Percentiles rank a stretch among this genome's conserved stretches.
phyloP scores from a whole-genome alignment of 2,329 filamentous ascomycete species.

The Penicillium janthinellum region DNA sequence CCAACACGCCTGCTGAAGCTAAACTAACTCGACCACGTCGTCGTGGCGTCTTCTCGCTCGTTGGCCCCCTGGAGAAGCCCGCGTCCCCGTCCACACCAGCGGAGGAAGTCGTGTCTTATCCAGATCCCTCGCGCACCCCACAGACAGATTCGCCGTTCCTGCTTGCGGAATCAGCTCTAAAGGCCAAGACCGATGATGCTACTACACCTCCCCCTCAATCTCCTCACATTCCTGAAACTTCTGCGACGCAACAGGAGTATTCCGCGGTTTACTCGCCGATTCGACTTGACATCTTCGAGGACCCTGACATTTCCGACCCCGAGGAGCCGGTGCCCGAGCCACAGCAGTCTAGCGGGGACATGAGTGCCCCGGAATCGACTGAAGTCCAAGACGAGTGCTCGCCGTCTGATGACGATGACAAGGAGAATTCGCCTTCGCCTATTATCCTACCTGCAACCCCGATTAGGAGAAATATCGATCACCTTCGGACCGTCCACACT shows the following conservation, averaged over 20 bases:
- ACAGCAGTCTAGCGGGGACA: slow-evolving; percentile 1
- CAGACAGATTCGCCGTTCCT: slow-evolving; percentile 21
- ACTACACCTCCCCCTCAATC: slow-evolving; percentile 18
- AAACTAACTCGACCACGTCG: slow-evolving; percentile 30
- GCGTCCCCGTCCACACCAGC: slow-evolving; percentile 14
- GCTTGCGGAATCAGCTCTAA: slow-evolving; percentile 20
- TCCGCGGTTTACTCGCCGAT: slow-evolving; percentile 14
- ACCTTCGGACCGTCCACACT: slow-evolving; percentile 65
- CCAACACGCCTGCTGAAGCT: slow-evolving; percentile 56
- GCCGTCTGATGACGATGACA: slow-evolving; percentile 24
- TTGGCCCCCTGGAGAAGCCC: slow-evolving; percentile 25
- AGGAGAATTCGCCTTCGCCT: slow-evolving; percentile 30
- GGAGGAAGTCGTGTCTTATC: slow-evolving; percentile 24
- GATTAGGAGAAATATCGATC: slow-evolving; percentile 48
- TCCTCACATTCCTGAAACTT: slow-evolving; percentile 7
- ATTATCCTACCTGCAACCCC: slow-evolving; percentile 57
- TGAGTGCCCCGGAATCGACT: neutral
- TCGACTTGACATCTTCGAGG: slow-evolving; percentile 28
- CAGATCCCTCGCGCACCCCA: slow-evolving; percentile 24
- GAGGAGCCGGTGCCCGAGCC: slow-evolving; percentile 10
- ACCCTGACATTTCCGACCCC: slow-evolving; percentile 12
- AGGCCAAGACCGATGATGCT: slow-evolving; percentile 9
- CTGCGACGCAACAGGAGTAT: slow-evolving; percentile 11
- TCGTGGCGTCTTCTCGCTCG: slow-evolving; percentile 41
- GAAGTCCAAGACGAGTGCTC: slow-evolving; percentile 16